Evolutionary conservation across 106 monocot genomes (phyloP), one percentile per base, ranked within the genome.

Genomic region (Iris macrosiphon): DNA sequence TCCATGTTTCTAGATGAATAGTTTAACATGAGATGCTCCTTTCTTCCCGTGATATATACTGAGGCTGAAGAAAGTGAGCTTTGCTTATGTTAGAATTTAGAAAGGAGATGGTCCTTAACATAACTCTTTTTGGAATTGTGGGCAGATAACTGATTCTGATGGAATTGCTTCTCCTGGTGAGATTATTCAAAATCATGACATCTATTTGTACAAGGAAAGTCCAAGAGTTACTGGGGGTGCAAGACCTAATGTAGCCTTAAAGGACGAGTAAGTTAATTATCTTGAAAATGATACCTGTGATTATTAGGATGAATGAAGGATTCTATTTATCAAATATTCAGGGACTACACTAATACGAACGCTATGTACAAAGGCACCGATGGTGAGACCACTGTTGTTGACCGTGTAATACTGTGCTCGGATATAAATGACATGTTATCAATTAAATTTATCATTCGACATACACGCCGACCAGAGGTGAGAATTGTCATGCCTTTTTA

Each of bases 101-200:
- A n/a, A n/a, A n/a, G n/a, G n/a, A n/a, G n/a, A n/a, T n/a, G n/a
- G n/a, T n/a, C n/a, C n/a, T n/a, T n/a, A n/a, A n/a, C n/a, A n/a
- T n/a, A n/a, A n/a, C n/a, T n/a, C n/a, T n/a, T n/a, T n/a, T n/a
- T n/a, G n/a, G n/a, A 7, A 24, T 45, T 57, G 30, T 64, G 13
- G 38, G 57, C 40, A 90, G 85, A 78, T 78, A 71, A 39, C 86
- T 40, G 92, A 86, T 82, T 46, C 15, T 45, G 92, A 92, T 73
- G 92, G 92, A 61, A 82, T 92, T 76, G 92, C 86, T 42, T 56
- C 79, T 15, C 92, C 92, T 24, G 92, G 92, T 42, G 77, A 85
- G 62, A 82, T 92, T 44, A 61, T 92, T 50, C 64, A 69, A 28
- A 82, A 82, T 61, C 68, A 79, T 67, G 82, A 92, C 64, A 48